Evolutionary conservation across 2,329 filamentous ascomycete genomes (phyloP).

Genomic region (Stagonosporopsis tanaceti): DNA sequence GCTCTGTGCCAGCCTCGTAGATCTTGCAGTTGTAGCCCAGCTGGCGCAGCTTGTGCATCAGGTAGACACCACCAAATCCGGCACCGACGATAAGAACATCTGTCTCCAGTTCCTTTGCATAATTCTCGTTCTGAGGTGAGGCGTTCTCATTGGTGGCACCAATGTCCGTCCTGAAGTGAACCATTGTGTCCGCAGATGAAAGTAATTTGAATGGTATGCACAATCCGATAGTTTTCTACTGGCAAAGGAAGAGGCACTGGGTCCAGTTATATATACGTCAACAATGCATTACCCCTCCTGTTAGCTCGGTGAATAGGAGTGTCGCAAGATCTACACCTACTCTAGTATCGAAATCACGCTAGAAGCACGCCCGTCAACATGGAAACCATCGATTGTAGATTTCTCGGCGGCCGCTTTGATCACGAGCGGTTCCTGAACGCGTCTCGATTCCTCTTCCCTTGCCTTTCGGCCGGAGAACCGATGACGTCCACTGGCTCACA

Average conservation of each 20-base stretch:
- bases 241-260: neutral
- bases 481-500: slow-evolving; percentile 8
- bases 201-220: neutral
- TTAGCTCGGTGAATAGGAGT: slow-evolving; percentile 17
- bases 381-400: neutral
- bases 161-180: slow-evolving; percentile 45
- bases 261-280: slow-evolving; percentile 30
- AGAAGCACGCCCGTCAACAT: slow-evolving; percentile 8
- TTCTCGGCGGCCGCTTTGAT: slow-evolving; percentile 5
- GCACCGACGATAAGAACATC: slow-evolving; percentile 52
- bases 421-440: neutral
- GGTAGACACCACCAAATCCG: slow-evolving; percentile 53
- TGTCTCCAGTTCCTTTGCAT: slow-evolving; percentile 47
- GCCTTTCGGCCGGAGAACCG: slow-evolving; percentile 25
- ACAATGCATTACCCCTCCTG: slow-evolving; percentile 23
- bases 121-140: slow-evolving; percentile 37
- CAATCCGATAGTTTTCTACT: neutral
- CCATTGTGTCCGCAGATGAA: slow-evolving; percentile 31
- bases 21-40: slow-evolving; percentile 52
- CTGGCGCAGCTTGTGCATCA: slow-evolving; percentile 53
- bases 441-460: slow-evolving; percentile 5
- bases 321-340: slow-evolving; percentile 21
- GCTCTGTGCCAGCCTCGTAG: slow-evolving; percentile 50
- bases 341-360: slow-evolving; percentile 4
- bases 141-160: slow-evolving; percentile 33